Base-by-base conservation (phyloP, 257 asterid species). In the Gentiana straminea region DNA sequence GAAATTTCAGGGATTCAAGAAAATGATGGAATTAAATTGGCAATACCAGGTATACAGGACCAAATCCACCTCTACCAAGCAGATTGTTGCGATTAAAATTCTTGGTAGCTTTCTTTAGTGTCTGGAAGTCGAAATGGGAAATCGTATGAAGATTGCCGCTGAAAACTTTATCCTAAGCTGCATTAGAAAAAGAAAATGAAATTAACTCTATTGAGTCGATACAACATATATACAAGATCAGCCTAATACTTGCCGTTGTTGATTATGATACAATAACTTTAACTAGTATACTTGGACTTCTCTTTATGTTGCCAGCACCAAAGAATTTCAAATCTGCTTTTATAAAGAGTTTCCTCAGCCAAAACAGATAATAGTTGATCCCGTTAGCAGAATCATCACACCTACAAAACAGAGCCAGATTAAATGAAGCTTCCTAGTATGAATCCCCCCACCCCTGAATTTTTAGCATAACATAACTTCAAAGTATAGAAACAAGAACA, bases 51-150 rank as follows among this genome's bases (percentile, higher is more conserved):
- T 64, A 86, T 48, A 86, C 95, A 0, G 95, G 94, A 35, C 95
- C 95, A 51, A 86, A 86, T 71, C 95, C 95, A 63, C 95, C 95
- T 68, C 84, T 67, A 46, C 95, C 95, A 6, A 86, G 95, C 53
- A 86, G 70, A 70, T 77, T 70, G 13, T 35, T 61, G 68, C 69
- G 81, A 70, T 79, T 73, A 80, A 86, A 86, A 62, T 86, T 81
- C 74, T 81, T 81, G 8, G 95, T 83, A 39, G 91, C 94, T 71
- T 83, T 83, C 83, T 64, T 78, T 49, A 86, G 62, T 3, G 91
- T 74, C 60, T 66, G 81, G 70, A 79, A 81, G 64, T 76, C 70
- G 10, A 77, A 83, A 65, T 86, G 64, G 69, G 79, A 70, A 24
- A 86, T 77, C 1, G 82, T 79, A 15, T 65, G 80, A 59, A 80